Conservation (phyloP, 441 rosid genomes). For the Dalechampia spathulata region DNA sequence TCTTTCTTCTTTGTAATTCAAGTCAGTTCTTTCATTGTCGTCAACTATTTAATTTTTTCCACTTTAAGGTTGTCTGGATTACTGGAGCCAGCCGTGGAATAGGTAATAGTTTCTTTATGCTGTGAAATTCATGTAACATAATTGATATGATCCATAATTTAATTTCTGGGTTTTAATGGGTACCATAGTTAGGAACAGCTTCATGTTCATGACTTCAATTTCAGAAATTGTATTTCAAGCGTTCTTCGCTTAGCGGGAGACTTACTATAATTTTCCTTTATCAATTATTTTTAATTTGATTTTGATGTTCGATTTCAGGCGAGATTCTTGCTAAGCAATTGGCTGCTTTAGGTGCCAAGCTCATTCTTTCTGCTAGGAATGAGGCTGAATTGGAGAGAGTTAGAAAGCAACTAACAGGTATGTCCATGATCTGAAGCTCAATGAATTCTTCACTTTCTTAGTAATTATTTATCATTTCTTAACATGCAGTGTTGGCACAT, state of each 20-base stretch:
- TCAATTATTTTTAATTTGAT: not conserved
- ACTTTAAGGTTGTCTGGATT: slow-evolving; percentile 69
- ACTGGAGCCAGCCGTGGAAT: slow-evolving; percentile 97
- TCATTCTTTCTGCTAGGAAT: slow-evolving; percentile 79
- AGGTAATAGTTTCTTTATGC: slow-evolving; percentile 28
- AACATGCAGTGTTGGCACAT: slow-evolving; percentile 3
- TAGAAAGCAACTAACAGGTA: slow-evolving; percentile 61
- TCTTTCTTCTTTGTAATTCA: not conserved
- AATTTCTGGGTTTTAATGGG: no score
- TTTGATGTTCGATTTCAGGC: slow-evolving; percentile 33
- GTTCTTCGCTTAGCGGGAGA: no score
- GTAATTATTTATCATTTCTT: not conserved
- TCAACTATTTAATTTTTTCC: not conserved
- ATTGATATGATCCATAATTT: no score
- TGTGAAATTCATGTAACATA: no score
- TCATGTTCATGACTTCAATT: no score
- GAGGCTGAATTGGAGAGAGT: slow-evolving; percentile 70
- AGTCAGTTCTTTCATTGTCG: no score
- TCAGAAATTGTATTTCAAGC: no score
- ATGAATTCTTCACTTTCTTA: not conserved
- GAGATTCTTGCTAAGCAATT: slow-evolving; percentile 78
- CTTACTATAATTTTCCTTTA: not conserved
- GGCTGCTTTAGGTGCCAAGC: slow-evolving; percentile 79
- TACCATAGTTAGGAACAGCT: no score
- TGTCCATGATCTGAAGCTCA: slow-evolving; percentile 5